Base-by-base conservation (phyloP, 2,329 filamentous ascomycete genomes). In the Penicillium sp. region DNA sequence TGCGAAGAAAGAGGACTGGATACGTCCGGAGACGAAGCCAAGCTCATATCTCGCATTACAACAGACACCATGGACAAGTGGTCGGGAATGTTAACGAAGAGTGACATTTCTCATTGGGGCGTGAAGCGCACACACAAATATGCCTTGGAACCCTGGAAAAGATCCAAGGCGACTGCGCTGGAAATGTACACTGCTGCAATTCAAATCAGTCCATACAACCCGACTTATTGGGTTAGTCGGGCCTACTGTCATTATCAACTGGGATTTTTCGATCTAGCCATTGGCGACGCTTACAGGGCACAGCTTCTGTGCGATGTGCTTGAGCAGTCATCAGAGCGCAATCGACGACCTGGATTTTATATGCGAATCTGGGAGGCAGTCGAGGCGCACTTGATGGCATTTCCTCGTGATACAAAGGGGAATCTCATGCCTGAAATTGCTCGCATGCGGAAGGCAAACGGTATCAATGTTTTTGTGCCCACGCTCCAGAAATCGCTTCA, bases 161-260 rank as follows among this genome's bases (percentile, higher is more conserved):
- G 47, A 50, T 19, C 37, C 10, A 24, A 54, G 17, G 62, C 65
- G 53, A 58, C 60, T 28, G 60, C 65, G 3, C 62, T 77, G 10
- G 74, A 78, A 30, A 73, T 78, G 69, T 78, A 78, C 60, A 78
- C 76, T 1, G 73, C 70, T 58, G 75, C 75, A 19, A 73, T 78
- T 40, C 58, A 68, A 9, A 57, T 74, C 19, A 76, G 70, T 49
- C 76, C 76, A 1, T 78, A 78, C 58, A 78, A 78, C 47, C 75
- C 76, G 9, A 58, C 75, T 3, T 78, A 78, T 64, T 78, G 76
- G 76, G 61, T 72, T 9, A 75, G 74, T 42, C 69, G 76, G 10
- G 75, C 74, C 13, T 78, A 75, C 57, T 72, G 75, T 15, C 70
- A 74, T 64, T 77, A 76, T 44, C 68, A 72, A 38, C 68, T 69